Evolutionary conservation across 768 basidiomycete genomes (phyloP).

Genomic region (Mycena crocata): DNA sequence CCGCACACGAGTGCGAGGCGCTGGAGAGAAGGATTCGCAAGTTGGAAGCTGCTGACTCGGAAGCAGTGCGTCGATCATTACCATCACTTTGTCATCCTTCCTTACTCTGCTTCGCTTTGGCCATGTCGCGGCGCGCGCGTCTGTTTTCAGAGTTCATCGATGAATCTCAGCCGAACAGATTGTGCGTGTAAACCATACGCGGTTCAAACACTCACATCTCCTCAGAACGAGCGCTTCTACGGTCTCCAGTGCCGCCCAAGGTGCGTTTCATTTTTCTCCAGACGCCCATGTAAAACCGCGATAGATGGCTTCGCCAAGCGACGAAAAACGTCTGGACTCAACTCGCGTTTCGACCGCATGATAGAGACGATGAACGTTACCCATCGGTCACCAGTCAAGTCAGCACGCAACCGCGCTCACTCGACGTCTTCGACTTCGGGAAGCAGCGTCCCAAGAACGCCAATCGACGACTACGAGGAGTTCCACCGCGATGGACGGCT

Average conservation of each 20-base stretch:
- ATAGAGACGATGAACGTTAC: conserved; percentile 65
- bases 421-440: conserved; percentile 60
- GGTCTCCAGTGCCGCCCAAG: conserved; percentile 13
- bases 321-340: conserved; percentile 60
- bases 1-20: neutral
- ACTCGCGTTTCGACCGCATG: conserved; percentile 76
- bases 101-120: neutral
- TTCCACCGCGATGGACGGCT: conserved; percentile 45
- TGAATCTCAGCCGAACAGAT: neutral
- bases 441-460: conserved; percentile 55
- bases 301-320: conserved; percentile 52
- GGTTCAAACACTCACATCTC: neutral
- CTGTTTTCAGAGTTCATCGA: conserved; percentile 34
- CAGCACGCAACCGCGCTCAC: conserved; percentile 45
- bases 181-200: neutral
- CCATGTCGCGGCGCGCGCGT: conserved; percentile 28
- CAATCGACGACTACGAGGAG: conserved; percentile 52
- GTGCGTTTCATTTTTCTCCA: neutral
- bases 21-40: no score
- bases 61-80: no score
- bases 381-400: conserved; percentile 39
- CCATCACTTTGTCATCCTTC: no score
- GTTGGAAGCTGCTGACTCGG: no score
- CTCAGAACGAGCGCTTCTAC: neutral
- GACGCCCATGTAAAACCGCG: neutral